Conservation (phyloP, 805 yeast species). For the Wickerhamomyces sydowiorum region DNA sequence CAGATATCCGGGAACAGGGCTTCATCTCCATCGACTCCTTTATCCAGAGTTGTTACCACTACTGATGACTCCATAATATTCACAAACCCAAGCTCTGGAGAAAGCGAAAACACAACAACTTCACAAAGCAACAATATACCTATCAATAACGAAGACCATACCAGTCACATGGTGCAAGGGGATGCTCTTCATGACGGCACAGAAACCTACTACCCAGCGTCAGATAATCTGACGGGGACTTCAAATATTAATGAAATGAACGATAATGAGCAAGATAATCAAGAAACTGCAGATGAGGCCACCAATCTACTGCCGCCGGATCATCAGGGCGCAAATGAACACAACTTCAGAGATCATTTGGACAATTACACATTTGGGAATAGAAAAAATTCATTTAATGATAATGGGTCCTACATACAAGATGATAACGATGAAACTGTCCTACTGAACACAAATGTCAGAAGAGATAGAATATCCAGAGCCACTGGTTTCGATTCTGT, state of each 20-base stretch:
- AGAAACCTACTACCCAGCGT: background rate
- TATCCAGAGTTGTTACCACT: constrained; percentile 16
- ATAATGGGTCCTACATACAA: constrained; percentile 29
- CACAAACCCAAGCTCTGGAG: constrained; percentile 21
- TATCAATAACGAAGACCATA: background rate
- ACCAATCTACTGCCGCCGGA: constrained; percentile 4
- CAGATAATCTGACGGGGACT: background rate
- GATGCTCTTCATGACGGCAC: background rate
- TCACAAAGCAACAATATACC: constrained; percentile 2
- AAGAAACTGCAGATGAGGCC: constrained; percentile 3
- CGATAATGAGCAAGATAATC: background rate
- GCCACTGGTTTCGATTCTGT: constrained; percentile 2
- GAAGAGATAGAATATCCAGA: constrained; percentile 15
- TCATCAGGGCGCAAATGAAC: constrained; percentile 9
- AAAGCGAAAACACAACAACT: constrained; percentile 18
- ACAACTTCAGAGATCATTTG: constrained; percentile 1
- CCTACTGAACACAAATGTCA: constrained; percentile 26
- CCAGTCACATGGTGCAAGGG: background rate
- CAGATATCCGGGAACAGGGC: background rate
- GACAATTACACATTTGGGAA: constrained; percentile 2
- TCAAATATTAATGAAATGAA: too few species aligned
- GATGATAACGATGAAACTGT: constrained; percentile 27
- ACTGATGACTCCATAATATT: constrained; percentile 22
- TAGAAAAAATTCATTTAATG: constrained; percentile 9
- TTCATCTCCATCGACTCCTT: constrained; percentile 12